Conservation (phyloP, 805 yeast genomes). For the Clavispora fructus region DNA sequence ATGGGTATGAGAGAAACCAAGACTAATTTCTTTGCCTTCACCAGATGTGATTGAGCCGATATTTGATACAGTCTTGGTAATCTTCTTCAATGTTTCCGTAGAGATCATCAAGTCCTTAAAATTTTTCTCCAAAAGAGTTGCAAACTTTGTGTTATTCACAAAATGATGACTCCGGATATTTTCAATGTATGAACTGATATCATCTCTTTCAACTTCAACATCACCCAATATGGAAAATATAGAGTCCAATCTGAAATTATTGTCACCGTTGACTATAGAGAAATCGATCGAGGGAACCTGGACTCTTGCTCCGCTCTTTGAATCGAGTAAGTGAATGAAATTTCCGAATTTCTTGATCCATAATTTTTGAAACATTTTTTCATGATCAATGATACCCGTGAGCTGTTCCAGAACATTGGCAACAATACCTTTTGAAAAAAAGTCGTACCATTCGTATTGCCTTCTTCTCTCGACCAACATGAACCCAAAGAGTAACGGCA, state of each 20-base stretch:
- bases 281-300: conserved; percentile 20
- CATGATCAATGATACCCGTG: conserved; percentile 53
- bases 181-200: conserved; percentile 25
- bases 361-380: conserved; percentile 45
- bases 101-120: conserved; percentile 41
- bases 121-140: conserved; percentile 37
- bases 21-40: background rate
- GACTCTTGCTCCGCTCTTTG: conserved; percentile 8
- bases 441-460: conserved; percentile 52
- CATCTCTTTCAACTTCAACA: conserved; percentile 27
- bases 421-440: conserved; percentile 34
- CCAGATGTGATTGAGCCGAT: conserved; percentile 15
- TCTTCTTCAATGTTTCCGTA: conserved; percentile 32
- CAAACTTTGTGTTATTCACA: conserved; percentile 24
- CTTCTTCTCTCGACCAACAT: conserved; percentile 57
- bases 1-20: background rate
- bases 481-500: conserved; percentile 71
- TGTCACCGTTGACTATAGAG: conserved; percentile 9
- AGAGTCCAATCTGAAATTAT: background rate
- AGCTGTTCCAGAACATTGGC: conserved; percentile 51
- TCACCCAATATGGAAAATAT: conserved; percentile 33
- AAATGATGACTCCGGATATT: conserved; percentile 23
- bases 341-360: conserved; percentile 64
- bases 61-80: conserved; percentile 27
- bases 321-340: conserved; percentile 23